phyloP scores from a whole-genome alignment of 768 basidiomycete genomes.

The Suillus occidentalis region DNA sequence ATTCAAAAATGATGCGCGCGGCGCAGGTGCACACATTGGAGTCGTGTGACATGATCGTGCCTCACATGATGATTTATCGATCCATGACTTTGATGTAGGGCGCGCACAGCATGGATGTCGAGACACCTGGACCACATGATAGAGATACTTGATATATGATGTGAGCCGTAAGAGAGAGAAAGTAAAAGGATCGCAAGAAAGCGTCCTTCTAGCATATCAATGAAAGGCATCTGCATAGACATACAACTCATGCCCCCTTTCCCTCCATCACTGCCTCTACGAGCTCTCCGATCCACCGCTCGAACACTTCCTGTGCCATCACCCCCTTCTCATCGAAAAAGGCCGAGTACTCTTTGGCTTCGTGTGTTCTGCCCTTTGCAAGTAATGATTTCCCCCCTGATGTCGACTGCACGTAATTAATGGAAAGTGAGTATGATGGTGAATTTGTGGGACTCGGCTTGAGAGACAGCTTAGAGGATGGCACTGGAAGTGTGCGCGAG shows the following conservation, averaged over 20 bases:
- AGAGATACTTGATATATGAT: not conserved
- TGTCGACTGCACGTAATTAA: slow-evolving; percentile 76
- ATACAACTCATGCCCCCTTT: slow-evolving; percentile 41
- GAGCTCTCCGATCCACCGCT: slow-evolving; percentile 73
- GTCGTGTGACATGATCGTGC: too few relatives aligned
- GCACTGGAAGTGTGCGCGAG: slow-evolving; percentile 62
- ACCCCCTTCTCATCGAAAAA: slow-evolving; percentile 84
- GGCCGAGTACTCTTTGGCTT: slow-evolving; percentile 57
- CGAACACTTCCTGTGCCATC: slow-evolving; percentile 75
- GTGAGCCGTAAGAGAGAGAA: not conserved
- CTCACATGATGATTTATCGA: too few relatives aligned
- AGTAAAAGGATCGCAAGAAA: not conserved
- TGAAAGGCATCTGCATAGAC: not conserved
- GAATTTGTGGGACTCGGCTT: slow-evolving; percentile 40
- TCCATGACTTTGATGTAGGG: too few relatives aligned
- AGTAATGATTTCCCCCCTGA: slow-evolving; percentile 86
- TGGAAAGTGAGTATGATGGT: slow-evolving; percentile 65
- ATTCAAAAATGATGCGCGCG: too few relatives aligned
- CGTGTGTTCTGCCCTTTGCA: slow-evolving; percentile 61
- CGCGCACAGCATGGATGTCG: too few relatives aligned
- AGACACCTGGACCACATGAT: too few relatives aligned
- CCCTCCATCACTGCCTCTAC: slow-evolving; percentile 76
- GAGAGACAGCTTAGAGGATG: slow-evolving; percentile 18
- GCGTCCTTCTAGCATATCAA: not conserved
- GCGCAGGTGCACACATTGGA: too few relatives aligned